Conservation (phyloP, 768 basidiomycete genomes). For the Leccinum variicolor region DNA sequence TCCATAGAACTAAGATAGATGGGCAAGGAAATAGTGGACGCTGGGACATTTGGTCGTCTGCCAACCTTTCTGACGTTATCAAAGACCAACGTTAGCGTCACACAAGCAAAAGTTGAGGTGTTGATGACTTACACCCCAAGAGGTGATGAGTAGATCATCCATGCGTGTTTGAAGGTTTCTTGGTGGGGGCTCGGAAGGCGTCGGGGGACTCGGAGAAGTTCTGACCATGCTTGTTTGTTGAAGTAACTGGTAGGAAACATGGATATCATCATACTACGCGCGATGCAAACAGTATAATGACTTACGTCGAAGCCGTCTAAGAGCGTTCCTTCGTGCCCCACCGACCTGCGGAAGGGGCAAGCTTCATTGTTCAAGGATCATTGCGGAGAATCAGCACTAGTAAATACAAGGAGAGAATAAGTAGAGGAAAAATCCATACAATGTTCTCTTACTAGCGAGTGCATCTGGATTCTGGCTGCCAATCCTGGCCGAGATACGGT, state of each 20-base stretch:
- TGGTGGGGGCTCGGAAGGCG: slow-evolving; percentile 78
- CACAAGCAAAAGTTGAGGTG: neutral
- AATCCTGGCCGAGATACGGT: slow-evolving; percentile 73
- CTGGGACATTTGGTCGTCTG: slow-evolving; percentile 96
- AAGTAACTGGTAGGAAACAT: slow-evolving; percentile 56
- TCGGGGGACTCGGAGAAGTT: slow-evolving; percentile 84
- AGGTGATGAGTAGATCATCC: slow-evolving; percentile 88
- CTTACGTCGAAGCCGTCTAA: slow-evolving; percentile 67
- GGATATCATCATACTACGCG: neutral
- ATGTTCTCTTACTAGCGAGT: slow-evolving; percentile 54
- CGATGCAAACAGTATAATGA: slow-evolving; percentile 23
- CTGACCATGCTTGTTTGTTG: slow-evolving; percentile 86
- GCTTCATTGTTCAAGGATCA: slow-evolving; percentile 20
- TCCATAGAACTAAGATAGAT: slow-evolving; percentile 97
- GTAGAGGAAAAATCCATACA: slow-evolving; percentile 38
- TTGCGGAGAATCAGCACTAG: neutral
- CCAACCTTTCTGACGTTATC: slow-evolving; percentile 90
- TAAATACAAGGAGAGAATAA: neutral
- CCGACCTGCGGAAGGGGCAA: slow-evolving; percentile 49
- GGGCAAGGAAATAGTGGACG: slow-evolving; percentile 96
- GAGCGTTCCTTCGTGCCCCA: slow-evolving; percentile 68
- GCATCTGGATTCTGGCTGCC: slow-evolving; percentile 76
- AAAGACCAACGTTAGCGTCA: neutral
- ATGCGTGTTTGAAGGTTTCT: slow-evolving; percentile 91
- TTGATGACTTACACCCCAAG: slow-evolving; percentile 86